Base-by-base conservation (phyloP, 148 eudicot genomes). In the Mesembryanthemum crystallinum region DNA sequence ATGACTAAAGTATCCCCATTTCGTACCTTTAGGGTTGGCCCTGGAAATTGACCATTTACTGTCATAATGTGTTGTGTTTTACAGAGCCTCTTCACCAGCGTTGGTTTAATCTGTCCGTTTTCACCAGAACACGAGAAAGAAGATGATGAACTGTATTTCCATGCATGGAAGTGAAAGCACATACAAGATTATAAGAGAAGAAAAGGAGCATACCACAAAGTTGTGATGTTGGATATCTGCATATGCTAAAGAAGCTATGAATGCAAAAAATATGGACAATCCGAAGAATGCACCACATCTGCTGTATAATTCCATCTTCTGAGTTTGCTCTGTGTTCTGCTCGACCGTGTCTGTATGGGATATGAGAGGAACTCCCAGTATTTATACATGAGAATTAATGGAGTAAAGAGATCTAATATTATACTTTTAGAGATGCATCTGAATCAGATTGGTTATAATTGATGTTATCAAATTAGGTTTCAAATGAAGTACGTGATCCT, bases 31-130 rank as follows among this genome's bases (percentile, higher is more conserved):
- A 94, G 54, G 73, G 85, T 88, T 28, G 98, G 98, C 68, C 97
- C 98, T 14, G 98, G 98, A 71, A 78, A 91, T 47, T 91, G 97
- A n/a, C 95, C 97, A 43, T 94, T 94, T 0, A 94, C 97, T 0
- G 97, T 94, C 70, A 94, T 83, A 52, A 86, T 82, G 68, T 73
- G 84, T 20, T 72, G 83, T 43, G 86, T 88, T 71, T 71, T 86
- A 92, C 98, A 94, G 78, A 94, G 76, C 86, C 98, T 86, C 51
- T 75, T 84, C 80, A 91, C 89, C 45, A 82, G 74, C 17, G 88
- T 80, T 77, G 83, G 85, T 87, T 85, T 87, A 69, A 91, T 86
- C 98, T 94, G 85, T 86, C 65, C 52, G 39, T 64, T 58, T 28
- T 51, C 60, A 73, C 20, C 39, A 75, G 59, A 33, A 72, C 74